Conservation (phyloP, 192 early-diverging fungal species). For the Chytriomyces sp. region DNA sequence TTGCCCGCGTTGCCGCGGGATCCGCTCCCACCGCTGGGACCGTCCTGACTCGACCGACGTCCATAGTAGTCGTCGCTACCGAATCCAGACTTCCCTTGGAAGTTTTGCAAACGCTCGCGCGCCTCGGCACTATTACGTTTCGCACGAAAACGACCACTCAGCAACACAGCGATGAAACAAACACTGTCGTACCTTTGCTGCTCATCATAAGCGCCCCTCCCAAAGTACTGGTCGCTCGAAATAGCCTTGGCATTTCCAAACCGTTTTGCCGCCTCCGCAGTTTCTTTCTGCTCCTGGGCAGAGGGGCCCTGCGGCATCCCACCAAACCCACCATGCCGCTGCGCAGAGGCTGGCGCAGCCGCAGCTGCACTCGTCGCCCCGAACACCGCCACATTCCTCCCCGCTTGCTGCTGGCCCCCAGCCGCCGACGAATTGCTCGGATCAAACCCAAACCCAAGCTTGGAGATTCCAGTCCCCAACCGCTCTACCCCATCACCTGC, state of each 20-base stretch:
- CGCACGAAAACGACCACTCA: background rate
- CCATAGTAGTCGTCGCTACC: conserved; percentile 60
- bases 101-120: conserved; percentile 45
- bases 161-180: no score
- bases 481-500: conserved; percentile 29
- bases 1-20: background rate
- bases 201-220: conserved; percentile 69
- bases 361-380: background rate
- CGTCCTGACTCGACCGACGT: background rate
- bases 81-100: conserved; percentile 58
- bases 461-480: conserved; percentile 16
- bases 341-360: conserved; percentile 59
- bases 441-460: conserved; percentile 43
- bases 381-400: background rate
- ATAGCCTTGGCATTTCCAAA: conserved; percentile 86
- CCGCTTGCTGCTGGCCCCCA: background rate
- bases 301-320: conserved; percentile 6
- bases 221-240: conserved; percentile 94
- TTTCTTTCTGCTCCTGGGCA: conserved; percentile 30
- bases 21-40: background rate
- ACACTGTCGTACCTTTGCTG: conserved; percentile 37
- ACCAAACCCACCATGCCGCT: background rate
- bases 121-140: conserved; percentile 48
- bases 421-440: background rate
- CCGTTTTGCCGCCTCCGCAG: conserved; percentile 68